Conservation (phyloP, 1,284 basidiomycete species). For the Sporisorium iseilematis-ciliati region DNA sequence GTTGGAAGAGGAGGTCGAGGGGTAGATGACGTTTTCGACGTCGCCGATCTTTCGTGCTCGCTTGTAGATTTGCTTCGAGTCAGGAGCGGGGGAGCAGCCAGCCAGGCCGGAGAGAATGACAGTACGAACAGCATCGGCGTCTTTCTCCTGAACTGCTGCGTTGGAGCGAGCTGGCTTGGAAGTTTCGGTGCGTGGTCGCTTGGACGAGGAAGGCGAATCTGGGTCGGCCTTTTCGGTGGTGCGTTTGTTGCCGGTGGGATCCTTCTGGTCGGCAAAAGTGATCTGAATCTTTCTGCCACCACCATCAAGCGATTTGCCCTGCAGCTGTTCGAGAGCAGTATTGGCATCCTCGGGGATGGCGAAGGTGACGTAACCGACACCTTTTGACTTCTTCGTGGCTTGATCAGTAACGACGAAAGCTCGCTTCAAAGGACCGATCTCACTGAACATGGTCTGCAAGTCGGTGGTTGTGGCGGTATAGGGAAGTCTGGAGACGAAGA, state of each 20-base stretch:
- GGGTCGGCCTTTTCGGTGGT: slow-evolving; percentile 29
- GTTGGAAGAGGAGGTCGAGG: slow-evolving; percentile 31
- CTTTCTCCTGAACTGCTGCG: slow-evolving; percentile 36
- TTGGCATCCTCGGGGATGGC: slow-evolving; percentile 87
- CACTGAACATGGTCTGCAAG: slow-evolving; percentile 91
- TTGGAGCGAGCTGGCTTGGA: slow-evolving; percentile 22
- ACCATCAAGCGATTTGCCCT: slow-evolving; percentile 64
- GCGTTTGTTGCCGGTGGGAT: slow-evolving; percentile 45
- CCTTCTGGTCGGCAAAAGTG: slow-evolving; percentile 58
- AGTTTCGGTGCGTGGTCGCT: slow-evolving; percentile 31
- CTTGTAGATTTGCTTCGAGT: slow-evolving; percentile 67
- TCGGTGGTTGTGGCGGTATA: slow-evolving; percentile 90
- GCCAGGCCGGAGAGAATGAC: slow-evolving; percentile 64
- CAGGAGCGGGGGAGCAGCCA: slow-evolving; percentile 55
- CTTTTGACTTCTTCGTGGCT: slow-evolving; percentile 85
- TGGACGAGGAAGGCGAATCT: slow-evolving; percentile 24
- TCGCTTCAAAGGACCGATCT: slow-evolving; percentile 90
- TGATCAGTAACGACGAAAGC: slow-evolving; percentile 91
- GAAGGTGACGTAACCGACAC: slow-evolving; percentile 97
- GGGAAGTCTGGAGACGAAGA: slow-evolving; percentile 75
- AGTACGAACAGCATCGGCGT: slow-evolving; percentile 64
- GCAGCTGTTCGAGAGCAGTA: slow-evolving; percentile 60
- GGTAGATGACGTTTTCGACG: slow-evolving; percentile 65
- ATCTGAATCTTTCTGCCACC: slow-evolving; percentile 62
- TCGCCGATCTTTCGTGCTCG: slow-evolving; percentile 66